Conservation (phyloP, 495 filamentous ascomycete species). For the Mytilinidion resinicola region DNA sequence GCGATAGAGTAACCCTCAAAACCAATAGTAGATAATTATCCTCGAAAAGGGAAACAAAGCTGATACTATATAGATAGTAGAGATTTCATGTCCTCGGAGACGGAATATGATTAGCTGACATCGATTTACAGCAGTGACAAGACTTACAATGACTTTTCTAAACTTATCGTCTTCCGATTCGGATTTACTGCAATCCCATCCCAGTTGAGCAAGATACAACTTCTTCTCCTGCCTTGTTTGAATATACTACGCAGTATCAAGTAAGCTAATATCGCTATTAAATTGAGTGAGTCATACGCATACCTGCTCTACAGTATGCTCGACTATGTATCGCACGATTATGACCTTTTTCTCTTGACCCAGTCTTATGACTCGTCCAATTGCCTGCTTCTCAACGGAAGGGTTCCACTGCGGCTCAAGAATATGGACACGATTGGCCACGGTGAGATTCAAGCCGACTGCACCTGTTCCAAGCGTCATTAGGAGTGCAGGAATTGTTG, state of each 20-base stretch:
- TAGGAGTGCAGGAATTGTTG: slow-evolving; percentile 16
- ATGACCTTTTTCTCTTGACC: slow-evolving; percentile 15
- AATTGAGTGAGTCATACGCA: not conserved
- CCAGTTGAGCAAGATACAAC: not conserved
- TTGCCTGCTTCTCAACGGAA: slow-evolving; percentile 31
- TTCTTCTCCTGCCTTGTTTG: not conserved
- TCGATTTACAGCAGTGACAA: not conserved
- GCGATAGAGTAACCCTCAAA: too few species aligned
- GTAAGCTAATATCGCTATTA: not conserved
- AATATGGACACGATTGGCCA: slow-evolving; percentile 28
- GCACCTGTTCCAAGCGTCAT: slow-evolving; percentile 28
- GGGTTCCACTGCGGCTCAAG: slow-evolving; percentile 37
- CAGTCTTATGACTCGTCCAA: slow-evolving; percentile 25
- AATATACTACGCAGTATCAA: not conserved
- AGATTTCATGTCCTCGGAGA: too few species aligned
- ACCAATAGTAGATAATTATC: too few species aligned
- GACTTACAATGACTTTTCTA: not conserved
- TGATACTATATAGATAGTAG: too few species aligned
- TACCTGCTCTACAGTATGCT: slow-evolving; percentile 12
- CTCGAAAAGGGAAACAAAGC: too few species aligned
- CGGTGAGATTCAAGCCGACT: slow-evolving; percentile 30
- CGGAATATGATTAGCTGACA: too few species aligned
- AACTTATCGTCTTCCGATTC: not conserved
- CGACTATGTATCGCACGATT: slow-evolving; percentile 13
- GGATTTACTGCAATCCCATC: not conserved